Conservation (phyloP, 106 monocot genomes). For the Hemerocallis citrina region DNA sequence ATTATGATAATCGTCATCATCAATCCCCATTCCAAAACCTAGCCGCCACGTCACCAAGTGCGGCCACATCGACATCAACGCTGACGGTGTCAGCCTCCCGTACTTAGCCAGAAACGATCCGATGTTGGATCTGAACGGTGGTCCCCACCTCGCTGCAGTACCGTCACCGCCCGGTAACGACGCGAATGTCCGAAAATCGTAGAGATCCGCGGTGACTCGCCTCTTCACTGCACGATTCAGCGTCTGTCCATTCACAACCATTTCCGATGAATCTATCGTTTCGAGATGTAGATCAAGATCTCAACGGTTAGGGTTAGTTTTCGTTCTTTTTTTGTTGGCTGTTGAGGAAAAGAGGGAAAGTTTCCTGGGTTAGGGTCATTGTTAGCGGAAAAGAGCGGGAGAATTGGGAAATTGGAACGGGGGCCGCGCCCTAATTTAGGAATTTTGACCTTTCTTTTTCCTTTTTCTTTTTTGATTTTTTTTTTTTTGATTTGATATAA, state of each 20-base stretch:
- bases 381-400: no score
- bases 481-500: no score
- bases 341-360: no score
- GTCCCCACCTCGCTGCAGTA: conserved; percentile 15
- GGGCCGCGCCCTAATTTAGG: no score
- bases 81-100: conserved; percentile 30
- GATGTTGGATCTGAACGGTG: conserved; percentile 62
- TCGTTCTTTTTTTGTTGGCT: no score
- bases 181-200: conserved; percentile 49
- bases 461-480: no score
- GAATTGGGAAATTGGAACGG: no score
- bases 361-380: no score
- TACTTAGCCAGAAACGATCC: conserved; percentile 39
- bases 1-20: conserved; percentile 1
- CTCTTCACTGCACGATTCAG: conserved; percentile 67
- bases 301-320: no score
- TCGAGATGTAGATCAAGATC: no score
- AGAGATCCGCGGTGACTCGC: conserved; percentile 48
- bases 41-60: conserved; percentile 50
- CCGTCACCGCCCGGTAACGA: neutral
- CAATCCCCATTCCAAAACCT: conserved; percentile 27
- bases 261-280: conserved; percentile 7
- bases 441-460: no score
- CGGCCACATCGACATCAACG: conserved; percentile 21
- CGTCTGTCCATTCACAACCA: conserved; percentile 65